Percentiles rank a stretch among this genome's conserved stretches.
Evolutionary conservation across 768 basidiomycete genomes (phyloP).

Genomic region (Coprinopsis strossmayeri): DNA sequence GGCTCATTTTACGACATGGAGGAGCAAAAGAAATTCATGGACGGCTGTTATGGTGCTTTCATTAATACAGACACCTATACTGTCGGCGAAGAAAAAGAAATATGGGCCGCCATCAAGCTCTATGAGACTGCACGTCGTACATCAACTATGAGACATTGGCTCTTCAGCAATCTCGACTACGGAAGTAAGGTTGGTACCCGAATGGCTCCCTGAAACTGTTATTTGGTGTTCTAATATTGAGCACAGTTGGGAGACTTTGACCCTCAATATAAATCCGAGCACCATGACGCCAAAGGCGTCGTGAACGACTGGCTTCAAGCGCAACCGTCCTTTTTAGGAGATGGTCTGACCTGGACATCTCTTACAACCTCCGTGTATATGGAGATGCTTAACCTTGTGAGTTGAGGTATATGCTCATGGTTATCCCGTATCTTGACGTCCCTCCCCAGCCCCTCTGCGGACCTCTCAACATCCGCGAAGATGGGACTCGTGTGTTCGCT

Average conservation of each 20-base stretch:
- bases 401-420: no score
- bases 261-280: constrained; percentile 29
- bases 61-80: constrained; percentile 36
- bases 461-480: constrained; percentile 28
- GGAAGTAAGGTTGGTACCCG: constrained; percentile 26
- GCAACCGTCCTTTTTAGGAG: constrained; percentile 26
- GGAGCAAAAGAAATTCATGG: constrained; percentile 16
- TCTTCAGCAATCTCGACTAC: constrained; percentile 38
- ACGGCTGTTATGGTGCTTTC: constrained; percentile 34
- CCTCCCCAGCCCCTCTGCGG: constrained; percentile 21
- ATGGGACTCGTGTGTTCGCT: constrained; percentile 35
- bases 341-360: constrained; percentile 28
- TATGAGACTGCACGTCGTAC: constrained; percentile 33
- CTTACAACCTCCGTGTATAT: constrained; percentile 34
- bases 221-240: no score
- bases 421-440: no score
- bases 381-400: constrained; percentile 33
- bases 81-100: constrained; percentile 33
- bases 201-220: no score
- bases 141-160: constrained; percentile 27
- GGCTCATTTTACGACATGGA: constrained; percentile 12
- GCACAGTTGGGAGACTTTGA: constrained; percentile 18
- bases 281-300: constrained; percentile 35
- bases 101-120: constrained; percentile 32
- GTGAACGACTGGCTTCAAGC: constrained; percentile 31